Base-by-base conservation (phyloP, 352 stramenopile genomes). In the Phytophthora lateralis region DNA sequence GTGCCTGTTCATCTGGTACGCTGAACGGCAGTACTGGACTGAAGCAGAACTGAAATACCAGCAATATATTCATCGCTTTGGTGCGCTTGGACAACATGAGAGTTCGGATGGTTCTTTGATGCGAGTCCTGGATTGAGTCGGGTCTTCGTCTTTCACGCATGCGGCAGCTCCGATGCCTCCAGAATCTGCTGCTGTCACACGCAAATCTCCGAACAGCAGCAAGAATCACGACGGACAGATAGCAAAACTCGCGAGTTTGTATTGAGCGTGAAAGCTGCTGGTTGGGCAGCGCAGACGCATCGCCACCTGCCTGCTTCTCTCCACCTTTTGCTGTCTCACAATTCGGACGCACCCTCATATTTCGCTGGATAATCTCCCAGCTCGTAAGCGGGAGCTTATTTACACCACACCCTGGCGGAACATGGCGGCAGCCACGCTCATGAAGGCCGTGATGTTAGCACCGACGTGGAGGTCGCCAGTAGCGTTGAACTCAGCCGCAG, bases 341-440 rank as follows among this genome's bases (percentile, higher is more conserved):
- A 43, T 49, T 15, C 6, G 56, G 8, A 48, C 20, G 30, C 34
- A 39, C 34, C 12, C 4, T 17, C 59, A 38, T 47, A 59, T n/a
- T 46, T 18, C n/a, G 15, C 24, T 58, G 17, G 18, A n/a, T 46
- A 53, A 30, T 47, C 41, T 45, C 32, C 37, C 38, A 34, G 45
- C 1, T 32, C 27, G 27, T 32, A 32, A 1, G 49, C n/a, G 37
- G 58, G 29, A 48, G 39, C n/a, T 30, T 20, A 29, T 37, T 85
- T 97, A 99, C 47, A 99, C 96, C 17, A 95, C 94, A 46, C 97
- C 97, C 81, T 99, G 97, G 61, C 84, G 78, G 70, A 98, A 93
- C 96, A 99, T 99, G 63, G 93, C 92, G 66, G 98, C 91, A 8
- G 96, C 97, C 37, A 99, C 96, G 45, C 92, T 92, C 59, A 99